phyloP scores from a whole-genome alignment of 768 basidiomycete species.

The Boletus huronensis region DNA sequence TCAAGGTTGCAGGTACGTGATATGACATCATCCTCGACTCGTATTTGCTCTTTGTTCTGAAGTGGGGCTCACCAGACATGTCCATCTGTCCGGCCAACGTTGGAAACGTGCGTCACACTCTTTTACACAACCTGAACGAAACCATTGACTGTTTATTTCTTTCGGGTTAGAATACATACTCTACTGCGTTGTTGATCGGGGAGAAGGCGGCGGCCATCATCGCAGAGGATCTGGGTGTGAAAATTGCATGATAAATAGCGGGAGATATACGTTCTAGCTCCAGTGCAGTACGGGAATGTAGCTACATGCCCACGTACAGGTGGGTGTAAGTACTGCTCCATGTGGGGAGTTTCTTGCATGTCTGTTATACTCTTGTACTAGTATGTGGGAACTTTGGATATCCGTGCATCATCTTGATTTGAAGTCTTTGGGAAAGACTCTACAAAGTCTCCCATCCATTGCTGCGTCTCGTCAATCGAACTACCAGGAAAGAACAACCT shows the following conservation, averaged over 20 bases:
- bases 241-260: neutral
- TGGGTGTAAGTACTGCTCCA: no score
- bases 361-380: neutral
- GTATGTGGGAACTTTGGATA: no score
- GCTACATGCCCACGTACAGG: no score
- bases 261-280: no score
- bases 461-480: no score
- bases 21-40: no score
- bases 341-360: neutral
- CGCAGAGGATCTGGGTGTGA: constrained; percentile 42
- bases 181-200: constrained; percentile 44
- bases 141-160: neutral
- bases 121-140: no score
- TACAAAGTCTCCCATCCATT: no score
- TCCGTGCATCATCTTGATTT: no score
- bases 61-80: constrained; percentile 26
- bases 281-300: no score
- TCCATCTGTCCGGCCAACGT: constrained; percentile 34
- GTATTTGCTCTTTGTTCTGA: neutral
- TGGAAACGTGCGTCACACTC: constrained; percentile 15
- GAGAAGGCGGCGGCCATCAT: constrained; percentile 64
- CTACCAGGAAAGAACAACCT: no score
- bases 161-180: constrained; percentile 38
- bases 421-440: no score
- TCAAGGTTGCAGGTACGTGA: constrained; percentile 57